Base-by-base conservation (phyloP, 148 eudicot species). In the Pharnaceum exiguum region DNA sequence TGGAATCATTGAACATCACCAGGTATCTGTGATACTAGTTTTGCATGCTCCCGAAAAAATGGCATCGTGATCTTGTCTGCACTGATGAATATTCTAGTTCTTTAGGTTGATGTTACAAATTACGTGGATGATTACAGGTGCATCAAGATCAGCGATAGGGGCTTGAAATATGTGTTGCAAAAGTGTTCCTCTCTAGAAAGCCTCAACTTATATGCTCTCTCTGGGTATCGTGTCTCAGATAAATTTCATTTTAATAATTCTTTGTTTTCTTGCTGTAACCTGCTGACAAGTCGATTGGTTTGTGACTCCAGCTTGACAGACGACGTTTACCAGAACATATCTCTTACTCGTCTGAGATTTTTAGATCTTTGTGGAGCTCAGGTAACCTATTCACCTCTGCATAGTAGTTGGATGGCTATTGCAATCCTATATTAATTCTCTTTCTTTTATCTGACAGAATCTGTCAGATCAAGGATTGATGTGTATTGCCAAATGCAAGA, bases 281-380 rank as follows among this genome's bases (percentile, higher is more conserved):
- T 55, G 26, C 22, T 58, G 25, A 51, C 18, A 26, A n/a, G 45
- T 47, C 38, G 29, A 56, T 46, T 71, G 49, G 58, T 59, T 38
- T 7, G 37, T 74, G 47, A 40, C 17, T 32, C 27, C 57, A 91
- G 98, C 75, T 80, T 91, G 55, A 79, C 98, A 36, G 94, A 87
- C 66, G 70, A 29, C 60, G 82, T 69, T 58, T 91, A 91, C 86
- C 68, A 68, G 76, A 75, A 73, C 21, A 77, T 85, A 33, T 75
- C 87, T 66, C 79, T 90, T 53, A 8, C 55, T 39, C 71, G 81
- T 46, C 96, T 91, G 58, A 78, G 56, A 69, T 80, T 81, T 72
- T 82, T 91, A 59, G 98, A 91, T 74, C 90, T 91, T 45, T 91
- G 98, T 60, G 98, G 98, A 74, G 96, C 98, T 55, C 98, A 91